Evolutionary conservation across 2,329 filamentous ascomycete species (phyloP).

Genomic region (Neonectria coccinea): DNA sequence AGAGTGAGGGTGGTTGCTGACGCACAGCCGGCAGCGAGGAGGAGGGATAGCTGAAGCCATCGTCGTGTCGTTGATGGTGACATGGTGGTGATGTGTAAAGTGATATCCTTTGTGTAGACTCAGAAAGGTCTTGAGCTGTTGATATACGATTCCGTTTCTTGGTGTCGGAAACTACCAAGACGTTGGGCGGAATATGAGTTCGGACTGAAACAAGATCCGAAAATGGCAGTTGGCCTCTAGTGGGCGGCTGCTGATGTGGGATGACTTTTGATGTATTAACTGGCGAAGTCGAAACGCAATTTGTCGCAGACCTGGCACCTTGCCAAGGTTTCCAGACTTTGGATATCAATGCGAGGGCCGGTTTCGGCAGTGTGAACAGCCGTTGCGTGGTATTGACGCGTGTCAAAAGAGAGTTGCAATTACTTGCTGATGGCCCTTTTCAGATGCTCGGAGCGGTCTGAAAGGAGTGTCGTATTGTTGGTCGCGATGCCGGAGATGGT

Average conservation of each 20-base stretch:
- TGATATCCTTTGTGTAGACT: constrained; percentile 15
- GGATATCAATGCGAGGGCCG: constrained; percentile 15
- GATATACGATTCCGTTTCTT: neutral
- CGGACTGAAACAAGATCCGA: constrained; percentile 14
- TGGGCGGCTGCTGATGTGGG: constrained; percentile 8
- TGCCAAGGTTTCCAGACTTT: constrained; percentile 24
- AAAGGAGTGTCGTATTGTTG: neutral
- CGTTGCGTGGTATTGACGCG: constrained; percentile 22
- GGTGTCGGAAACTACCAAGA: neutral
- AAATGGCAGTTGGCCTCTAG: constrained; percentile 22
- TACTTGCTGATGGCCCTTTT: neutral
- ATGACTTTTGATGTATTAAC: constrained; percentile 38
- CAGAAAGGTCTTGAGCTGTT: neutral
- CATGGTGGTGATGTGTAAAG: constrained; percentile 25
- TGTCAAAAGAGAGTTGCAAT: constrained; percentile 3
- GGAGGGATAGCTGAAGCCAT: constrained; percentile 43
- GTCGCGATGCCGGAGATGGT: neutral
- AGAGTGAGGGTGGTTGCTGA: constrained; percentile 48
- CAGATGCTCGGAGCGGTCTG: neutral
- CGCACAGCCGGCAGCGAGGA: constrained; percentile 39
- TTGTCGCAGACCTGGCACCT: constrained; percentile 35
- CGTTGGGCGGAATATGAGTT: neutral
- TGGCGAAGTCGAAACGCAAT: constrained; percentile 40
- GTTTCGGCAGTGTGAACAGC: constrained; percentile 18
- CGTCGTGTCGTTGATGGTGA: constrained; percentile 33